A percentile compares a stretch with the other conserved stretches of the same genome.
Conservation (phyloP, 2,329 filamentous ascomycete species). For the Pyricularia pennisetigena region DNA sequence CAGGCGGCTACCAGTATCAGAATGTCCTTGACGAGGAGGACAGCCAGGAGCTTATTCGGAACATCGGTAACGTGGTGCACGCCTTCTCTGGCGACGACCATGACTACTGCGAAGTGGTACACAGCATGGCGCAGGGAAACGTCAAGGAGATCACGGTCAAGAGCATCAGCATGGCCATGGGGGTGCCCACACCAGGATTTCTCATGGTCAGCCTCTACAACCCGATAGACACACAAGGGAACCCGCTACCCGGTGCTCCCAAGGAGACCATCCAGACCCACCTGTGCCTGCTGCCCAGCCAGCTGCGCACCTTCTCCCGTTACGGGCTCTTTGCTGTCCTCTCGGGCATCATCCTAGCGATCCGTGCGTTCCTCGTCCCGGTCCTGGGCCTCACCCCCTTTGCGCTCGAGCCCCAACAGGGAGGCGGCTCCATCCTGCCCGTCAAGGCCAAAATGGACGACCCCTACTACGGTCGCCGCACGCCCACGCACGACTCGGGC, state of each 20-base stretch:
- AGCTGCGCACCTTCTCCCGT: constrained; percentile 71
- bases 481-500: constrained; percentile 12
- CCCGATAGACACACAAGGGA: constrained; percentile 57
- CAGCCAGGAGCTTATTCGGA: constrained; percentile 65
- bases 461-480: constrained; percentile 13
- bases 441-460: constrained; percentile 45
- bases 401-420: constrained; percentile 31
- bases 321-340: constrained; percentile 58
- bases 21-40: constrained; percentile 77
- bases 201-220: constrained; percentile 88
- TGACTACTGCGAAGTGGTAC: constrained; percentile 88
- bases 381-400: constrained; percentile 43
- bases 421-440: constrained; percentile 24
- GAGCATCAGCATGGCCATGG: constrained; percentile 93
- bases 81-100: constrained; percentile 96
- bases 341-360: constrained; percentile 36
- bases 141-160: constrained; percentile 89
- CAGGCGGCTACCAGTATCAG: constrained; percentile 87
- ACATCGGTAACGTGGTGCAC: constrained; percentile 71
- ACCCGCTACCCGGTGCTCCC: constrained; percentile 31
- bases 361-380: constrained; percentile 48
- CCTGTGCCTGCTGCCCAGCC: constrained; percentile 82
- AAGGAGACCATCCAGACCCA: constrained; percentile 70
- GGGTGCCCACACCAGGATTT: constrained; percentile 79
- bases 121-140: constrained; percentile 56